A percentile compares a stretch with the other conserved stretches of the same genome.
Evolutionary conservation across 257 asterid genomes (phyloP).

Genomic region (Solanum sparsipilum): DNA sequence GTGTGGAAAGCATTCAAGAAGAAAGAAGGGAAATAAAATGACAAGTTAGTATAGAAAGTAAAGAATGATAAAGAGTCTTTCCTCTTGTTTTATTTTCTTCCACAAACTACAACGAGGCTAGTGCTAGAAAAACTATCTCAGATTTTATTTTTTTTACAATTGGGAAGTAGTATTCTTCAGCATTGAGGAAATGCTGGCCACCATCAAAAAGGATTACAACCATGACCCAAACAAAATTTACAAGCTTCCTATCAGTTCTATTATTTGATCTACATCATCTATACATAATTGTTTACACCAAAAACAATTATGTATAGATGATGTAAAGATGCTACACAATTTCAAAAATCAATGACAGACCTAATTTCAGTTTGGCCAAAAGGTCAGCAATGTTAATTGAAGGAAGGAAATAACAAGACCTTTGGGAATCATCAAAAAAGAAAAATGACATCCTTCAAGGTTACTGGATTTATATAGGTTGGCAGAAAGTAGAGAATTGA

Average conservation of each 20-base stretch:
- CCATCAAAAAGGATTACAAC: background rate
- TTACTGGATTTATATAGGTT: background rate
- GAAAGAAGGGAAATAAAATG: background rate
- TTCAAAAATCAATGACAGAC: background rate
- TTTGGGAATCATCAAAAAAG: background rate
- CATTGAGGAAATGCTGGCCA: background rate
- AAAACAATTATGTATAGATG: background rate
- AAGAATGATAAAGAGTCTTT: background rate
- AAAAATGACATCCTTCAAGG: background rate
- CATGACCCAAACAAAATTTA: background rate
- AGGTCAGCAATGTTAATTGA: background rate
- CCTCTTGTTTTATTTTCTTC: background rate
- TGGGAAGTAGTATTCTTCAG: background rate
- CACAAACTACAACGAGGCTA: background rate
- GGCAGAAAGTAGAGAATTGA: background rate
- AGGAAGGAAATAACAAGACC: background rate
- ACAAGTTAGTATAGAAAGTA: background rate
- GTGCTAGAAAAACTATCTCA: background rate
- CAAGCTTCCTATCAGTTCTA: background rate
- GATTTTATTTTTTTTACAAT: too few species aligned
- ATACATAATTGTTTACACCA: background rate
- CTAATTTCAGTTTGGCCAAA: background rate
- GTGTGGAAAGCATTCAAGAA: background rate
- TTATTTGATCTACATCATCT: background rate
- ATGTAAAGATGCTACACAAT: background rate